phyloP scores from a whole-genome alignment of 1,284 basidiomycete species.

The Boletus semigastroideus region DNA sequence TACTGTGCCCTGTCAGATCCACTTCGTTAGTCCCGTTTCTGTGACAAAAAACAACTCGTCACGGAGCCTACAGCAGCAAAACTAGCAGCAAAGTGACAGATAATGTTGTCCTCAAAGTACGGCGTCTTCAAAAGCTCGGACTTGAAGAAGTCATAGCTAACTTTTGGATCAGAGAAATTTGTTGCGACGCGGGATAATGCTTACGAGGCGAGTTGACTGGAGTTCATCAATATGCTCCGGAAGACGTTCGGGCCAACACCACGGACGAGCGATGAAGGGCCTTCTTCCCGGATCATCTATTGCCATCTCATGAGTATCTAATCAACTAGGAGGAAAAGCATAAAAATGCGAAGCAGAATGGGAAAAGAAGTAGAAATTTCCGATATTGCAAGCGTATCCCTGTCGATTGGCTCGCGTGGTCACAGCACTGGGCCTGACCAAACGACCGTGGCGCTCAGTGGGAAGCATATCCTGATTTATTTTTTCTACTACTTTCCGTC shows the following conservation, averaged over 20 bases:
- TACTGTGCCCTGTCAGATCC: constrained; percentile 68
- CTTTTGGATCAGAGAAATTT: not conserved
- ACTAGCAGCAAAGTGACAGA: constrained; percentile 81
- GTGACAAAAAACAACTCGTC: not conserved
- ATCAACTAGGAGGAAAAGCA: not conserved
- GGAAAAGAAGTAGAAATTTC: too few species aligned
- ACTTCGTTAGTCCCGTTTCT: not conserved
- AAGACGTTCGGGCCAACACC: constrained; percentile 88
- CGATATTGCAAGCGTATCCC: not conserved
- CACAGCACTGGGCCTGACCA: not conserved
- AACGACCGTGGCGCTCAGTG: not conserved
- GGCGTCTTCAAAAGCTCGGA: constrained; percentile 66
- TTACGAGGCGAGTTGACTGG: constrained; percentile 77
- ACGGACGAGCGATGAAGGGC: constrained; percentile 67
- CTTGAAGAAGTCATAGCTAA: constrained; percentile 90
- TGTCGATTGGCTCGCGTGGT: not conserved
- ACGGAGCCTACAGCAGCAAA: constrained; percentile 68
- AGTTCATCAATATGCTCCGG: constrained; percentile 88
- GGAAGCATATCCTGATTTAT: not conserved
- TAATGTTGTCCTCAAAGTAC: constrained; percentile 79
- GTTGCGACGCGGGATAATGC: not conserved
- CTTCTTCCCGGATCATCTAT: constrained; percentile 86
- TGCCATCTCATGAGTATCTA: constrained; percentile 1
- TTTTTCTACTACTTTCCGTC: not conserved
- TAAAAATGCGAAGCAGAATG: not conserved